Evolutionary conservation across 345 rosid species (phyloP).

Genomic region (thale cress (Arabidopsis thaliana)): TAIR10.1 NC_003074.8:2890501-2891000

Average conservation of each 20-base stretch:
- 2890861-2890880: too few relatives aligned
- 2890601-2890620: background rate
- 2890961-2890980: background rate
- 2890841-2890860: too few relatives aligned
- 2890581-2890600: background rate
- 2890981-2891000: background rate
- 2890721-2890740: background rate
- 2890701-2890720: background rate
- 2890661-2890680: background rate
- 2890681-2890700: background rate
- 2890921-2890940: too few relatives aligned
- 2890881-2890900: too few relatives aligned
- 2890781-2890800: conserved; percentile 11
- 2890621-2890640: conserved; percentile 3
- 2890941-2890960: too few relatives aligned
- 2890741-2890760: background rate
- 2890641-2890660: background rate
- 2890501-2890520: background rate
- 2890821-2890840: too few relatives aligned
- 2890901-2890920: too few relatives aligned
- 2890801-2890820: too few relatives aligned
- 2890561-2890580: background rate
- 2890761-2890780: background rate
- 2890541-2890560: background rate
- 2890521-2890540: conserved; percentile 31